Conservation (phyloP, 805 yeast species). For the Metschnikowia matae region DNA sequence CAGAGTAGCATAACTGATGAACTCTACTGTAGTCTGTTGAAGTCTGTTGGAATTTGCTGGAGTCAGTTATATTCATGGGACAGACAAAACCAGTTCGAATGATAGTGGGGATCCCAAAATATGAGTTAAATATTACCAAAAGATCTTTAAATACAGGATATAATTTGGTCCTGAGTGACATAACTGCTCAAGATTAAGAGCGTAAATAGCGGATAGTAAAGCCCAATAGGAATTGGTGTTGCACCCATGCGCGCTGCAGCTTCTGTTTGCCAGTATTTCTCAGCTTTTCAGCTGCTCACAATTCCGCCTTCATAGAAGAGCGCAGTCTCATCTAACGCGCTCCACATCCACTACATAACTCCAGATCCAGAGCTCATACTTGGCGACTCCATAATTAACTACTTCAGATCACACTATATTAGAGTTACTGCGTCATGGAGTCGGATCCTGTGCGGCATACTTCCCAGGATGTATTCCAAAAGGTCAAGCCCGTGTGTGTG, state of each 20-base stretch:
- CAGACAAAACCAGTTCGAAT: conserved; percentile 1
- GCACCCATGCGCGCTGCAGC: not conserved
- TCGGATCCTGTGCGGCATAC: conserved; percentile 12
- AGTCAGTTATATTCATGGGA: not conserved
- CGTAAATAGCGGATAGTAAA: too few species aligned
- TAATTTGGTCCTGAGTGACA: too few species aligned
- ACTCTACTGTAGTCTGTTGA: too few species aligned
- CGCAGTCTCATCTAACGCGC: not conserved
- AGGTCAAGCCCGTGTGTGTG: conserved; percentile 30
- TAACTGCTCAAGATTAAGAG: too few species aligned
- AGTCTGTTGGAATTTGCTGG: conserved; percentile 4
- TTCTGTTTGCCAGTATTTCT: not conserved
- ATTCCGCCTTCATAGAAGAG: too few species aligned
- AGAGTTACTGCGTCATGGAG: conserved; percentile 7
- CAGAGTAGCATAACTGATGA: conserved; percentile 14
- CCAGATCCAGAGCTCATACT: too few species aligned
- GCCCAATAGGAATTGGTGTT: too few species aligned
- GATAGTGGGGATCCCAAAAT: not conserved
- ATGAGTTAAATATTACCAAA: too few species aligned
- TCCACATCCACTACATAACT: not conserved
- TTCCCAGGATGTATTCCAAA: conserved; percentile 26
- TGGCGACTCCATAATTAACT: not conserved
- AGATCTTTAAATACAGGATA: too few species aligned
- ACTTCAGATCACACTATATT: not conserved
- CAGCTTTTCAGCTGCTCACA: too few species aligned